Evolutionary conservation across 805 yeast species (phyloP).

Genomic region (Suhomyces vadensis): DNA sequence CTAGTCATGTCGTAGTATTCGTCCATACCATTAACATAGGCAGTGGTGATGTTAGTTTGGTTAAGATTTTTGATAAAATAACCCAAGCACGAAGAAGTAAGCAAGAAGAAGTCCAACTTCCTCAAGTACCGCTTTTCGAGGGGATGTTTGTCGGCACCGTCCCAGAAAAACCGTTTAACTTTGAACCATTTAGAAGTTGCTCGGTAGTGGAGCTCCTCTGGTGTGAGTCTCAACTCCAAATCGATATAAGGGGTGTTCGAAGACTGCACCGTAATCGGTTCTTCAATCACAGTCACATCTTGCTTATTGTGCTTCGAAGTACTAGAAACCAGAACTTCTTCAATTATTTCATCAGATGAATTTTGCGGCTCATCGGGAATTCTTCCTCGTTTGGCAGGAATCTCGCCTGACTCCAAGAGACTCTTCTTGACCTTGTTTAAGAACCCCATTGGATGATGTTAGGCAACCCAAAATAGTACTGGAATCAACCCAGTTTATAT

Average conservation of each 20-base stretch:
- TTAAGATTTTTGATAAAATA: conserved; percentile 49
- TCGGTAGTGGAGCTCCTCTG: conserved; percentile 22
- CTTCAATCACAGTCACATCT: conserved; percentile 1
- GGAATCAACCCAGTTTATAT: not conserved
- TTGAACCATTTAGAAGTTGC: conserved; percentile 22
- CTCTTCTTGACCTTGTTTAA: not conserved
- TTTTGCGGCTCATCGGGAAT: not conserved
- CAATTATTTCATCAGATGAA: too few relatives aligned
- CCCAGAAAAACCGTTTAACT: conserved; percentile 34
- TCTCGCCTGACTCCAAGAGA: not conserved
- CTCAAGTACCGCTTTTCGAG: conserved; percentile 33
- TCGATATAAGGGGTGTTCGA: conserved; percentile 23
- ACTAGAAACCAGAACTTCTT: not conserved
- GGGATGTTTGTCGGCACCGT: conserved; percentile 39
- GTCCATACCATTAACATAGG: conserved; percentile 51
- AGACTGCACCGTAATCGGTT: not conserved
- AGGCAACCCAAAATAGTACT: too few relatives aligned
- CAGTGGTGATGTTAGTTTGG: conserved; percentile 44
- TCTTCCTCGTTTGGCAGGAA: not conserved
- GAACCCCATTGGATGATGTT: conserved; percentile 5
- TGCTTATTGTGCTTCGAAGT: not conserved
- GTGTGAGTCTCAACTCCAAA: conserved; percentile 18
- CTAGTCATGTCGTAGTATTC: conserved; percentile 43
- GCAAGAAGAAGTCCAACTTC: conserved; percentile 35
- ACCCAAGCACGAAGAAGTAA: conserved; percentile 49